Percentiles rank a stretch among this genome's conserved stretches.
Evolutionary conservation across 192 early-diverging fungal species (phyloP).

Genomic region (Borealophlyctis nickersoniae): DNA sequence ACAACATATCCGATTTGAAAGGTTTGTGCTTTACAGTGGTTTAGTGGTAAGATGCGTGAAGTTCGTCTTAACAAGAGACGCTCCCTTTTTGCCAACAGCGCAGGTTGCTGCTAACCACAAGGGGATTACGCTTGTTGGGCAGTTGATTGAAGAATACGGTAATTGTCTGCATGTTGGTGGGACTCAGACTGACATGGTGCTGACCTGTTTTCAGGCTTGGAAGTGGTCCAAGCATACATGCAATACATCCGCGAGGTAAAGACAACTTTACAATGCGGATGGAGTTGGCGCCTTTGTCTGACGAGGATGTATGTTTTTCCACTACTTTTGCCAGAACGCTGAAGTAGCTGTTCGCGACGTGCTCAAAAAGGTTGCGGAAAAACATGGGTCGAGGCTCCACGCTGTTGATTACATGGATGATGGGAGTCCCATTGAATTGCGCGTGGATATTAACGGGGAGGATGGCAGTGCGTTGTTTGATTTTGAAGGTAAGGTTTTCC

Average conservation of each 20-base stretch:
- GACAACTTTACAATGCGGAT: not conserved
- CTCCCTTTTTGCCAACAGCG: no score
- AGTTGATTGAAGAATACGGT: constrained; percentile 81
- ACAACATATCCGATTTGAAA: constrained; percentile 92
- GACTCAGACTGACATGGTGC: not conserved
- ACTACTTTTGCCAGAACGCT: constrained; percentile 69
- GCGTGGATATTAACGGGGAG: constrained; percentile 66
- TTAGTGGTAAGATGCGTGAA: constrained; percentile 4
- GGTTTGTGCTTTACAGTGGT: constrained; percentile 12
- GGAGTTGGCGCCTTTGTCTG: not conserved
- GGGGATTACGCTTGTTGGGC: constrained; percentile 79
- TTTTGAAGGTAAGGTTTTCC: constrained; percentile 84
- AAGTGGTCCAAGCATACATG: constrained; percentile 96
- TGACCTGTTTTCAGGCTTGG: constrained; percentile 37
- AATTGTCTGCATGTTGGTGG: not conserved
- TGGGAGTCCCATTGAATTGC: constrained; percentile 75
- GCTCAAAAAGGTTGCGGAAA: constrained; percentile 57
- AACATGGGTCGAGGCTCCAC: constrained; percentile 31
- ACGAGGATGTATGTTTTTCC: not conserved
- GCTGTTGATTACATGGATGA: constrained; percentile 88
- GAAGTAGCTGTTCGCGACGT: constrained; percentile 78
- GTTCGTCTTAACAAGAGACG: not conserved
- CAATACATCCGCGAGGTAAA: constrained; percentile 79
- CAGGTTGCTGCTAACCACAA: constrained; percentile 96
- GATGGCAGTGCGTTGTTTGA: constrained; percentile 83